A percentile compares a stretch with the other conserved stretches of the same genome.
Evolutionary conservation across 2,329 filamentous ascomycete genomes (phyloP).

Genomic region (Colletotrichum tanaceti): DNA sequence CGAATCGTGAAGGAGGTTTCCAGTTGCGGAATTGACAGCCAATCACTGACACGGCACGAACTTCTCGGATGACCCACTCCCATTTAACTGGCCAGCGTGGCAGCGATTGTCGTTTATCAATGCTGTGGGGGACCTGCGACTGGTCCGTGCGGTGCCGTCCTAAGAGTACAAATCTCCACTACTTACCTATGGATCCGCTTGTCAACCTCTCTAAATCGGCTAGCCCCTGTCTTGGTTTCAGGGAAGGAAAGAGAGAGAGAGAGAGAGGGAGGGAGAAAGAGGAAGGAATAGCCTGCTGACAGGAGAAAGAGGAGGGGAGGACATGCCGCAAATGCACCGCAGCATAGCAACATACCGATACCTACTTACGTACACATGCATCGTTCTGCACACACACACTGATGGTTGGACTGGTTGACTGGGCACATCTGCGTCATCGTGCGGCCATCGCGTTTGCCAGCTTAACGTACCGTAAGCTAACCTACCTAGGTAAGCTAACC

Average conservation of each 20-base stretch:
- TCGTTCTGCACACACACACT: too few relatives aligned
- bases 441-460: background rate
- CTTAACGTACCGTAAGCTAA: too few relatives aligned
- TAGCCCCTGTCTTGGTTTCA: constrained; percentile 26
- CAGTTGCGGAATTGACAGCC: constrained; percentile 20
- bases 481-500: too few relatives aligned
- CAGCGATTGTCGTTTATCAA: background rate
- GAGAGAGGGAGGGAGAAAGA: too few relatives aligned
- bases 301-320: too few relatives aligned
- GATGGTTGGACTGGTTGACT: constrained; percentile 22
- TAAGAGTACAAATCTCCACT: background rate
- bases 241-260: background rate
- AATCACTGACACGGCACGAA: constrained; percentile 2
- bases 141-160: constrained; percentile 31
- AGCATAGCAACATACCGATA: too few relatives aligned
- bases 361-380: too few relatives aligned
- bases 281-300: too few relatives aligned
- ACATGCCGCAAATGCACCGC: too few relatives aligned
- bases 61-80: constrained; percentile 26
- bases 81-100: constrained; percentile 31
- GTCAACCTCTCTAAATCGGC: constrained; percentile 1
- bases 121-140: background rate
- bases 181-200: background rate
- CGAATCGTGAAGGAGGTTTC: constrained; percentile 22
- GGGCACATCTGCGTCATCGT: constrained; percentile 32